Conservation (phyloP, 1,284 basidiomycete species). For the Moniliella sp. region DNA sequence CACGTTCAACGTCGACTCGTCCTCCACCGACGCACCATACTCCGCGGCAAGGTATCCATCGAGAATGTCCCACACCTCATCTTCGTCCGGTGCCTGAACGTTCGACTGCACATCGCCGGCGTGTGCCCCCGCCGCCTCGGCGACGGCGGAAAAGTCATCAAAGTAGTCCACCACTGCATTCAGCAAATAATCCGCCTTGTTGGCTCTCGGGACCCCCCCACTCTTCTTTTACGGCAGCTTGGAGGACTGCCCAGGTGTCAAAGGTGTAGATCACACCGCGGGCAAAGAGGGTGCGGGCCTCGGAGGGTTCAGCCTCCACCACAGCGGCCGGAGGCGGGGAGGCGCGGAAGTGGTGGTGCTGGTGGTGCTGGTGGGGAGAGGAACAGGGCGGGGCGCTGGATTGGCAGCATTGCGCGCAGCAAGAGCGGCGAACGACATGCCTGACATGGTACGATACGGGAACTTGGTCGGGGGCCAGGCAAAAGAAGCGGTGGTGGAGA, state of each 20-base stretch:
- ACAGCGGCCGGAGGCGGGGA: too few relatives aligned
- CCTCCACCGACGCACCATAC: constrained; percentile 23
- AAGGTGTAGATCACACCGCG: constrained; percentile 20
- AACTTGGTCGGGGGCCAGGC: too few relatives aligned
- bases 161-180: constrained; percentile 15
- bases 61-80: constrained; percentile 22
- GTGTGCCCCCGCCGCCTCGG: constrained; percentile 11
- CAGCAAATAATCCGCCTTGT: constrained; percentile 18
- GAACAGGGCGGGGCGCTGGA: too few relatives aligned
- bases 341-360: too few relatives aligned
- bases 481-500: too few relatives aligned
- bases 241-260: constrained; percentile 27
- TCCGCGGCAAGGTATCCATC: constrained; percentile 25
- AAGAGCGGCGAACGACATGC: too few relatives aligned
- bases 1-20: constrained; percentile 16
- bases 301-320: too few relatives aligned
- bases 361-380: too few relatives aligned
- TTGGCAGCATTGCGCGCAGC: too few relatives aligned
- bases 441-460: too few relatives aligned
- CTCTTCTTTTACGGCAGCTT: constrained; percentile 19
- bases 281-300: too few relatives aligned
- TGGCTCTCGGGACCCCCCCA: constrained; percentile 24
- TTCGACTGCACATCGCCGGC: not conserved
- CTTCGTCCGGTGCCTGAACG: constrained; percentile 11
- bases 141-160: not conserved